Evolutionary conservation across 148 eudicot species (phyloP), one percentile per base, ranked within the genome.

Genomic region (Cornus suecica): DNA sequence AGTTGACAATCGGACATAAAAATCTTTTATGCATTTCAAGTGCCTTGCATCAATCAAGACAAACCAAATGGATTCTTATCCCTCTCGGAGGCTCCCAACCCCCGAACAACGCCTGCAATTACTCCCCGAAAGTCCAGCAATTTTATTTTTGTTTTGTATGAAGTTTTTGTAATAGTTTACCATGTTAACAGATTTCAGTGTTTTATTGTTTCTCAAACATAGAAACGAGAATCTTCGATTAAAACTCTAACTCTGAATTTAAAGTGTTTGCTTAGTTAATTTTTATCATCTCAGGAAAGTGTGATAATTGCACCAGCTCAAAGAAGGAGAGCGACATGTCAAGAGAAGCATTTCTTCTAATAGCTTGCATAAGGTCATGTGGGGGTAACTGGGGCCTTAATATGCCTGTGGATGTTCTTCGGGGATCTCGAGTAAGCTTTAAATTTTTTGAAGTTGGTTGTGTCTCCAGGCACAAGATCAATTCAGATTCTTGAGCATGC

Each of bases 371-470:
- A 77, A 84, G 75, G 23, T 79, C 90, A 58, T 92, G 97, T 71
- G 84, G 94, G 69, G 94, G 92, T 58, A 78, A 81, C 31, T 90
- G 89, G 92, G 97, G 94, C 69, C 92, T 92, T 70, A 87, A 88
- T 83, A 56, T 90, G 83, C 97, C 97, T 70, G 77, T 90, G 65
- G 92, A 90, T 56, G 90, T 90, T 69, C 97, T 92, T 71, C 97
- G 97, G 37, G 97, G 97, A 79, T 92, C 97, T 84, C 90, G 90
- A 74, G 97, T 92, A 88, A 87, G 92, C 72, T 76, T 42, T 69
- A n/a, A 24, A 23, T 34, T 29, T 48, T 16, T 48, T 48, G 15
- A 48, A 2, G 13, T 48, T 37, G 42, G 2, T 48, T 7, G 2
- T 26, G 16, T 65, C 69, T 66, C 29, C 27, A 66, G 27, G 27